These are phyloP conservation scores for Colletotrichum chlorophyti DNA, from an alignment of 2,329 filamentous ascomycete species.

Conservation along the genomic window DNA sequence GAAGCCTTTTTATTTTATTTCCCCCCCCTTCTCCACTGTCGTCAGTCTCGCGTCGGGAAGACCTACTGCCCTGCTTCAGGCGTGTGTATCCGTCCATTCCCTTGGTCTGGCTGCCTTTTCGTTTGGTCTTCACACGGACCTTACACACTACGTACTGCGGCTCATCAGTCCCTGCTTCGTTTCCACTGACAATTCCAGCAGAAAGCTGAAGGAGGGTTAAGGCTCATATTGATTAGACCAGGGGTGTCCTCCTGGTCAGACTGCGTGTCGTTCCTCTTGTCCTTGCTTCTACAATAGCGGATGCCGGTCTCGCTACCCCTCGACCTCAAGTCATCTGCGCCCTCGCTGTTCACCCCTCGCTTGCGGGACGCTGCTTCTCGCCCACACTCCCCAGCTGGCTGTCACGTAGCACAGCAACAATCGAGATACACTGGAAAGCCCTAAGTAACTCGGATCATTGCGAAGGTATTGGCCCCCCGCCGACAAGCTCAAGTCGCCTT, in stretches of 20 bases:
- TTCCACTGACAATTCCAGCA: neutral
- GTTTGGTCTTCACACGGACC: neutral
- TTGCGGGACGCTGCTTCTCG: slow-evolving; percentile 18
- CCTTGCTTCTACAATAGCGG: slow-evolving; percentile 24
- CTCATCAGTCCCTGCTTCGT: neutral
- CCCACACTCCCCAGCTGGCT: slow-evolving; percentile 17
- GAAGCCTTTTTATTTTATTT: slow-evolving; percentile 12
- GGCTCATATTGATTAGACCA: slow-evolving; percentile 8
- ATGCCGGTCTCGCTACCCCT: slow-evolving; percentile 28
- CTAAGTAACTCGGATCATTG: slow-evolving; percentile 25
- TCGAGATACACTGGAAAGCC: slow-evolving; percentile 26
- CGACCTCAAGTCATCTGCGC: slow-evolving; percentile 26
- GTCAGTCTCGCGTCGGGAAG: slow-evolving; percentile 21
- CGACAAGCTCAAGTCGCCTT: slow-evolving; percentile 21
- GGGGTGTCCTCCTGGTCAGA: slow-evolving; percentile 7
- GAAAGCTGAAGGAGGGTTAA: slow-evolving; percentile 20
- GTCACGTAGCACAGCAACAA: slow-evolving; percentile 23
- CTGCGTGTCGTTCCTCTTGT: slow-evolving; percentile 14
- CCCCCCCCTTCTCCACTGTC: slow-evolving; percentile 24
- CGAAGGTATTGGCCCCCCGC: slow-evolving; percentile 19
- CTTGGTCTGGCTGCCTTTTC: slow-evolving; percentile 3
- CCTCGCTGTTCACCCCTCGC: slow-evolving; percentile 22
- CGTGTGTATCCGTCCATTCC: slow-evolving; percentile 2
- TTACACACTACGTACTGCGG: neutral
- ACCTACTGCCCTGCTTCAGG: slow-evolving; percentile 17